Evolutionary conservation across 2,329 filamentous ascomycete species (phyloP).

Genomic region (Emmonsiellopsis sp.): DNA sequence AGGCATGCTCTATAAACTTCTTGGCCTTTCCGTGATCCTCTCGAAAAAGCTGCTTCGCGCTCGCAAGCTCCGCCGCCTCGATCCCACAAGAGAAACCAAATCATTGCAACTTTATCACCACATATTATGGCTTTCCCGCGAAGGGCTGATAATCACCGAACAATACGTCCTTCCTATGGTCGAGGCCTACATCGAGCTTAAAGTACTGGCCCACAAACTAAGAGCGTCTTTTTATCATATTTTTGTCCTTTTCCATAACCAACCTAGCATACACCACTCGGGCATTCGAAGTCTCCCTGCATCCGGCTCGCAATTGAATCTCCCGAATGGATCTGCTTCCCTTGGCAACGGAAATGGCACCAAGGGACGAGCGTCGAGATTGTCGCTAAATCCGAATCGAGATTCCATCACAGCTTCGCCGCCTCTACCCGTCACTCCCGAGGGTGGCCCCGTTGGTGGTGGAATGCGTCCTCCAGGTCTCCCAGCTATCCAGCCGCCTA

Average conservation of each 20-base stretch:
- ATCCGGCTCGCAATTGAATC: slow-evolving; percentile 14
- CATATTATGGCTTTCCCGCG: slow-evolving; percentile 90
- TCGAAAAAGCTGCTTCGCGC: slow-evolving; percentile 75
- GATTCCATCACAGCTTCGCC: slow-evolving; percentile 36
- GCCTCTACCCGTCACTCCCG: slow-evolving; percentile 41
- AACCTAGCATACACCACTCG: slow-evolving; percentile 62
- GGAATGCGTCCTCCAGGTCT: slow-evolving; percentile 42
- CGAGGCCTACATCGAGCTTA: slow-evolving; percentile 68
- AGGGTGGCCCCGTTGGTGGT: slow-evolving; percentile 48
- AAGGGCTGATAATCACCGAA: slow-evolving; percentile 82
- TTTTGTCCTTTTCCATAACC: slow-evolving; percentile 92
- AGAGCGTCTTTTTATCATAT: slow-evolving; percentile 94
- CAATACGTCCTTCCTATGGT: slow-evolving; percentile 78
- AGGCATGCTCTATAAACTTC: slow-evolving; percentile 73
- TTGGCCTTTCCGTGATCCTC: slow-evolving; percentile 82
- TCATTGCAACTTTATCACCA: slow-evolving; percentile 78
- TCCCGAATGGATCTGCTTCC: slow-evolving; percentile 19
- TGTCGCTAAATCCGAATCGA: slow-evolving; percentile 15
- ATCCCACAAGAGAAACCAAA: slow-evolving; percentile 66
- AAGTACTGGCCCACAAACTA: slow-evolving; percentile 83
- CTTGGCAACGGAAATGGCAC: not conserved
- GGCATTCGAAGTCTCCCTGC: slow-evolving; percentile 37
- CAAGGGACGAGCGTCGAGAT: slow-evolving; percentile 1
- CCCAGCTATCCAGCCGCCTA: slow-evolving; percentile 21
- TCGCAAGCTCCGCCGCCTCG: slow-evolving; percentile 72